Base-by-base conservation (phyloP, 139 green algal species). In the Microglena sp. region DNA sequence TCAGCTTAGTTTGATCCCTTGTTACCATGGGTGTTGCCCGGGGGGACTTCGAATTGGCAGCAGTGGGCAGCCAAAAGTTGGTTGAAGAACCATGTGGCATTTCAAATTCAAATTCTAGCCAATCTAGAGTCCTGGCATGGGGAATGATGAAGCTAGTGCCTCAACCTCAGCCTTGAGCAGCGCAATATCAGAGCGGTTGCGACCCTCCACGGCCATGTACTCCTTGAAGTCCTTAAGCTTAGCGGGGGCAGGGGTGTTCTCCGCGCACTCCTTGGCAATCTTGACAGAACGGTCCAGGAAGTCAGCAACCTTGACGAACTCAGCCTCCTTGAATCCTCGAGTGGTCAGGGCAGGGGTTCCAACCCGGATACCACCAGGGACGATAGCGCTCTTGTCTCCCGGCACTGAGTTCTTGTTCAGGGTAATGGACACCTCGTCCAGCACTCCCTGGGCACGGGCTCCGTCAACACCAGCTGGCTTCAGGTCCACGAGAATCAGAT, bases 211-310 rank as follows among this genome's bases (percentile, higher is more conserved):
- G 26, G 76, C 72, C 5, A 95, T 33, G 28, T 82, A 79, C 44
- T 81, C 80, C n/a, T 84, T 83, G 86, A 97, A 98, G 64, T 96
- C 92, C 80, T 94, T 95, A 22, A 97, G 70, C 84, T 98, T 98
- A 59, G 71, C 83, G 15, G 83, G 83, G 1, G 66, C 67, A 6
- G 77, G 63, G 0, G 71, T 77, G 57, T 75, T 77, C 44, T 66
- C 58, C 30, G 60, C 57, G 68, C 72, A 82, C 62, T 81, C 79
- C 76, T 82, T 79, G 2, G 86, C 81, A 50, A 94, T 86, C 62
- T 83, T 40, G 8, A 94, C 74, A 36, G 76, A 84, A n/a, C 86
- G 74, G 76, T 90, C 62, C 36, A 95, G 73, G 50, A 84, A 80
- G 66, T 86, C 79, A 1, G 78, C 82, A 32, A 86, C 69, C 33